A percentile compares a stretch with the other conserved stretches of the same genome.
Evolutionary conservation across 2,329 filamentous ascomycete species (phyloP).

Genomic region (Pyricularia sp.): DNA sequence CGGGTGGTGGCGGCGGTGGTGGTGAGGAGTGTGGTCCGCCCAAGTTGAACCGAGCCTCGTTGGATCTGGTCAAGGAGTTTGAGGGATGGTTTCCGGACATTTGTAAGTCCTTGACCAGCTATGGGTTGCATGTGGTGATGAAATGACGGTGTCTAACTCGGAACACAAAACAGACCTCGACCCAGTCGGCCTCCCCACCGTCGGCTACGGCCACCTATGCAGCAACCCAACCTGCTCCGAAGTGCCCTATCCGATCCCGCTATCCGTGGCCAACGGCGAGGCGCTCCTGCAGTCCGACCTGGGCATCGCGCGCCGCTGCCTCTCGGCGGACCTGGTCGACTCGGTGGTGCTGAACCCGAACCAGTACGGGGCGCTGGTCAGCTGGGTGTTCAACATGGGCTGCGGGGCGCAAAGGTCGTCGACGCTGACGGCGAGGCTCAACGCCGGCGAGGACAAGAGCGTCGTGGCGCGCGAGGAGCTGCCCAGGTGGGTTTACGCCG

Average conservation of each 20-base stretch:
- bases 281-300: slow-evolving; percentile 30
- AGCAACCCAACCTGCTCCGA: slow-evolving; percentile 29
- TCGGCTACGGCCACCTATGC: slow-evolving; percentile 43
- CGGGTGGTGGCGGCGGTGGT: neutral
- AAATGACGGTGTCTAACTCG: neutral
- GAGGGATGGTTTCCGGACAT: neutral
- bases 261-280: slow-evolving; percentile 29
- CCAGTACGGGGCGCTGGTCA: slow-evolving; percentile 42
- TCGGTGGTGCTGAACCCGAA: slow-evolving; percentile 34
- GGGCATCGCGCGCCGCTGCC: slow-evolving; percentile 24
- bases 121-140: neutral
- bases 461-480: slow-evolving; percentile 33
- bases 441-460: slow-evolving; percentile 29
- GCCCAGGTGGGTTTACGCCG: slow-evolving; percentile 27
- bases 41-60: neutral
- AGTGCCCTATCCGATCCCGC: slow-evolving; percentile 33
- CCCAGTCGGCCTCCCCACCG: slow-evolving; percentile 34
- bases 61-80: slow-evolving; percentile 1
- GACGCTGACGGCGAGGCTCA: slow-evolving; percentile 30
- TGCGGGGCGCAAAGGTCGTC: slow-evolving; percentile 29
- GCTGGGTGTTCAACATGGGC: slow-evolving; percentile 42
- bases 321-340: slow-evolving; percentile 24
- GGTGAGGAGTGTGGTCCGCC: neutral
- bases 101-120: neutral
- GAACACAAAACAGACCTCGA: slow-evolving; percentile 20